Conservation (phyloP, 2,329 filamentous ascomycete species). For the Microcyclosporella mali region DNA sequence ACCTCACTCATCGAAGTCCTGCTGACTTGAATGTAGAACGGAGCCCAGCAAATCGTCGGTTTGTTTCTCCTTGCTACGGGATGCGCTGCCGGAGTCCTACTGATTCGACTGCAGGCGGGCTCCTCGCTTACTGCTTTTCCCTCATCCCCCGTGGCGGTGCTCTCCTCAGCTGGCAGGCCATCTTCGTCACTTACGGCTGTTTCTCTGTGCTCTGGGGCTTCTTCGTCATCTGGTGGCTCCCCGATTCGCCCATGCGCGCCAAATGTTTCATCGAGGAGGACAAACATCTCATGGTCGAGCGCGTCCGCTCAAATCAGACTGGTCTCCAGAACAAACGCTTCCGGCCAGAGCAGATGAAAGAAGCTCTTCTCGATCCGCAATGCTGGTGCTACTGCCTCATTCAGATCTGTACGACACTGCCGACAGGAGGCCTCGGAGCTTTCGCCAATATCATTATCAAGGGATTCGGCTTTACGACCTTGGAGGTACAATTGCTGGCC, state of each 20-base stretch:
- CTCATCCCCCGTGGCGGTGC: conserved; percentile 24
- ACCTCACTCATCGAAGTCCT: neutral
- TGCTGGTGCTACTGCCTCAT: conserved; percentile 43
- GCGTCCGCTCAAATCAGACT: conserved; percentile 42
- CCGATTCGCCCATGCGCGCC: conserved; percentile 65
- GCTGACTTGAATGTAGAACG: conserved; percentile 6
- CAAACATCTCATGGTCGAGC: conserved; percentile 51
- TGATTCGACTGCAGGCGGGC: too few species aligned
- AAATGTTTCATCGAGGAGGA: conserved; percentile 59
- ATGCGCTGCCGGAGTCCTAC: too few species aligned
- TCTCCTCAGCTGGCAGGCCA: conserved; percentile 53
- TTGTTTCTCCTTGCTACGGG: too few species aligned
- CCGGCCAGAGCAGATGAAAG: conserved; percentile 48
- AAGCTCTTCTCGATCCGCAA: conserved; percentile 60
- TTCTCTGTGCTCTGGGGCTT: conserved; percentile 58
- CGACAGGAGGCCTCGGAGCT: conserved; percentile 64
- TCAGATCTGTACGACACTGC: conserved; percentile 65
- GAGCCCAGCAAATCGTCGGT: conserved; percentile 61
- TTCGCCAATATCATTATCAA: conserved; percentile 71
- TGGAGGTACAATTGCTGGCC: conserved; percentile 66
- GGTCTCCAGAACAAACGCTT: conserved; percentile 46
- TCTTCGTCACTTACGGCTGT: conserved; percentile 25
- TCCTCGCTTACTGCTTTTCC: conserved; percentile 53
- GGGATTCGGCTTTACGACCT: conserved; percentile 57
- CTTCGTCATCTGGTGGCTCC: conserved; percentile 59